Evolutionary conservation across 1,284 basidiomycete genomes (phyloP).

Genomic region (Puccinia horiana): DNA sequence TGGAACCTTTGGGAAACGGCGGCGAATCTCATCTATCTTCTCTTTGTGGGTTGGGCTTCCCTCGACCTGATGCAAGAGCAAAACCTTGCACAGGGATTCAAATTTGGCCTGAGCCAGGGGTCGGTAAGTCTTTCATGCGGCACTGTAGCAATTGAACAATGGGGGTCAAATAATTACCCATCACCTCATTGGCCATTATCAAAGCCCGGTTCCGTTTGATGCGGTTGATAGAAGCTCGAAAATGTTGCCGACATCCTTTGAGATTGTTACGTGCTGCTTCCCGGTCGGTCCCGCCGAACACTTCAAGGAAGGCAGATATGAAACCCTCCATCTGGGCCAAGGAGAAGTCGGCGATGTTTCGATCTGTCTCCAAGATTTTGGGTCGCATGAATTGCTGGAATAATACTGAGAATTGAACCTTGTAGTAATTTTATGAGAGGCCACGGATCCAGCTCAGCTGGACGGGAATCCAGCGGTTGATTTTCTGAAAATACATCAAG

Average conservation of each 20-base stretch:
- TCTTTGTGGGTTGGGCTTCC: conserved; percentile 1
- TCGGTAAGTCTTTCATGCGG: no score
- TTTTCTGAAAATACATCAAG: neutral
- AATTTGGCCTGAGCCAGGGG: neutral
- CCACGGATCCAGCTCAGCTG: conserved; percentile 26
- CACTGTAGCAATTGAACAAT: no score
- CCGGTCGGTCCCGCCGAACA: neutral
- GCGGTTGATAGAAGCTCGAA: neutral
- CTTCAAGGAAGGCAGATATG: neutral
- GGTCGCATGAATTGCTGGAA: neutral
- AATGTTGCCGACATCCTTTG: conserved; percentile 8
- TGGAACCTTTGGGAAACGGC: neutral
- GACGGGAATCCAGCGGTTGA: conserved; percentile 16
- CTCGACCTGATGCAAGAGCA: neutral
- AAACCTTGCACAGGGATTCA: neutral
- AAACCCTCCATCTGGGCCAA: no score
- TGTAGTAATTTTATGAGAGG: neutral
- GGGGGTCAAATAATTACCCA: no score
- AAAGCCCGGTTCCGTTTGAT: conserved; percentile 1
- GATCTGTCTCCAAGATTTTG: neutral
- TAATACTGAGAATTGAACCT: neutral
- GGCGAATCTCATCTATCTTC: conserved; percentile 4
- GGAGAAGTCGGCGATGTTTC: conserved; percentile 12
- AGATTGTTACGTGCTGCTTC: neutral
- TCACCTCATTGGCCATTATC: conserved; percentile 14